phyloP scores from a whole-genome alignment of 139 green algal species.

The Ettlia oleoabundans region DNA sequence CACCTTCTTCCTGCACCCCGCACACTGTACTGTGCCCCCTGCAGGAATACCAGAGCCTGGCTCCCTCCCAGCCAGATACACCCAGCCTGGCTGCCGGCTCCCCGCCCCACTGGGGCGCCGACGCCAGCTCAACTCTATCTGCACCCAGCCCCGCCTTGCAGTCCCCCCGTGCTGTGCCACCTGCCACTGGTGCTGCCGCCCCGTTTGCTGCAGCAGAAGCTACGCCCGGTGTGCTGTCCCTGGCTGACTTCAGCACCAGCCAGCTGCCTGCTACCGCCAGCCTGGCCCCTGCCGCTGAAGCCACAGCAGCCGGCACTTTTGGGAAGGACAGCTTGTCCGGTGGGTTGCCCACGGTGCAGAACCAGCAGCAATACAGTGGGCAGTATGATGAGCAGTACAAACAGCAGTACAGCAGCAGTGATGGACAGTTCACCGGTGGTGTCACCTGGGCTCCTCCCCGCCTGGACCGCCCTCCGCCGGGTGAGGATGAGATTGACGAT shows the following conservation, averaged over 20 bases:
- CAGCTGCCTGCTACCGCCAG: no score
- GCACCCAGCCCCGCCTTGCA: neutral
- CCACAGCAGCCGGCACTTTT: neutral
- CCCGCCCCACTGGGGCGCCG: neutral
- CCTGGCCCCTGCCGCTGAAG: neutral
- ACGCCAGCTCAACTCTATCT: constrained; percentile 1
- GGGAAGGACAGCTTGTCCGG: no score
- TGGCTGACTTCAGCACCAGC: constrained; percentile 16
- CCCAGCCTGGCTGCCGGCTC: neutral
- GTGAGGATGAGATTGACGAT: neutral
- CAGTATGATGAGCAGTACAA: neutral
- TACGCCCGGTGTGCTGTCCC: constrained; percentile 1
- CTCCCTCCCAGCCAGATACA: constrained; percentile 7
- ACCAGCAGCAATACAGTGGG: constrained; percentile 9
- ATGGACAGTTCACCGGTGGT: neutral
- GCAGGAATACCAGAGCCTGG: neutral
- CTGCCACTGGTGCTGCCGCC: neutral
- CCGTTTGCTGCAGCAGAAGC: neutral
- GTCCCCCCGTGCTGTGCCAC: neutral
- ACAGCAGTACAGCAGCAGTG: no score
- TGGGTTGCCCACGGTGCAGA: no score
- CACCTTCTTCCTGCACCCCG: no score
- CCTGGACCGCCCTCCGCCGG: neutral
- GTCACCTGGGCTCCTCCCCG: neutral
- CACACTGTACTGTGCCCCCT: no score